Conservation (phyloP, 495 filamentous ascomycete species). For the Hypoxylon subgilvum region DNA sequence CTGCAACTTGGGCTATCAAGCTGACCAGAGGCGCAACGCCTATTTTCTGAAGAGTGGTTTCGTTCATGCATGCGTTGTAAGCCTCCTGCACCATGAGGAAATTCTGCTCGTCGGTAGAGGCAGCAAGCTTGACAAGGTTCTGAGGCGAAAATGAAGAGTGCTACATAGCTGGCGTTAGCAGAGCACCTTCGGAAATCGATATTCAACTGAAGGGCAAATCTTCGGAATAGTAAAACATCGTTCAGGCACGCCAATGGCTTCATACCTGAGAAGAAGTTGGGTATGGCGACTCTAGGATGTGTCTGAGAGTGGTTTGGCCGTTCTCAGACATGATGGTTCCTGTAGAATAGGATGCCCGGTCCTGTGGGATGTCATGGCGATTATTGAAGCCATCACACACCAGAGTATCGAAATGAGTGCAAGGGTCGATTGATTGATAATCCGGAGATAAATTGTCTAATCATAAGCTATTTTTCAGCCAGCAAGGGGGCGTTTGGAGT, state of each 20-base stretch:
- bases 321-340: conserved; percentile 66
- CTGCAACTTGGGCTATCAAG: conserved; percentile 49
- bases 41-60: conserved; percentile 56
- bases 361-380: conserved; percentile 69
- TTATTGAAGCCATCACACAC: conserved; percentile 72
- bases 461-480: conserved; percentile 12
- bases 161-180: conserved; percentile 28
- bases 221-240: not conserved
- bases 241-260: not conserved
- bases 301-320: conserved; percentile 63
- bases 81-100: conserved; percentile 68
- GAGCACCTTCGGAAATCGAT: not conserved
- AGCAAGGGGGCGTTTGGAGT: not conserved
- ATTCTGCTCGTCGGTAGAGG: conserved; percentile 61
- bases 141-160: conserved; percentile 56
- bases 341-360: conserved; percentile 66
- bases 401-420: conserved; percentile 68
- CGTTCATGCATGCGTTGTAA: conserved; percentile 71
- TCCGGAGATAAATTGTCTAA: conserved; percentile 67
- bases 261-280: conserved; percentile 50
- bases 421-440: conserved; percentile 68
- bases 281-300: conserved; percentile 67
- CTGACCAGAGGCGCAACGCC: conserved; percentile 62
- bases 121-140: conserved; percentile 42
- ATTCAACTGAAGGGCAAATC: too few species aligned